Evolutionary conservation across 2,329 filamentous ascomycete species (phyloP), one percentile per base, ranked within the genome.

Genomic region (Talaromyces sp.): DNA sequence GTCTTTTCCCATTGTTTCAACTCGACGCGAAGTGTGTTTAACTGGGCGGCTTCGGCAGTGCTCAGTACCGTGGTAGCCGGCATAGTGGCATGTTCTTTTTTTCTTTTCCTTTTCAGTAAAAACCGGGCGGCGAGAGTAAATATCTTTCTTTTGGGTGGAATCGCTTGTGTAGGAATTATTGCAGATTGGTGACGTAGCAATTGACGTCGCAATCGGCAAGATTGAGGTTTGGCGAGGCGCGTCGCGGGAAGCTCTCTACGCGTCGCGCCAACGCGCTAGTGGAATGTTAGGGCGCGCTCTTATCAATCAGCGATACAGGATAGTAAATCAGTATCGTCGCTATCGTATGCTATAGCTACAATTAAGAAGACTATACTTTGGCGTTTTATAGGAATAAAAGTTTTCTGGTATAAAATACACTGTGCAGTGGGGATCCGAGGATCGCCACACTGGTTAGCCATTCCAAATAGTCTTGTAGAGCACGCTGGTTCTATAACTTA

Each of bases 1-100:
- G 71, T 71, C 53, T 76, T 72, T 67, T 82, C 80, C 75, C 78
- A 82, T 62, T 77, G 72, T 64, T 82, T 82, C 49, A 82, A 64
- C 63, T 78, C 75, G 4, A 71, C 69, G 28, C 80, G 78, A 19
- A 81, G 67, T 47, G 65, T 65, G 27, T 70, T 65, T 42, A 74
- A 71, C 60, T 72, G 66, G 0, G 62, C 61, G 8, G 67, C 63
- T 39, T 75, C 73, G 5, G 65, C 57, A 32, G 62, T 71, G 61
- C 59, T 68, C 57, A 65, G 64, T 52, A 60, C 60, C 19, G 64
- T 64, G 44, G 63, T 65, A 17, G 70, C 66, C 69, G 74, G 74
- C 62, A 65, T 72, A 8, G 39, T 59, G 27, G 51, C 60, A 62
- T 62, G 15, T 36, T 55, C 25, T 25, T 19, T 30, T 44, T 42